Evolutionary conservation across 106 monocot species (phyloP), one percentile per base, ranked within the genome.

Genomic region (Vanilla planifolia): DNA sequence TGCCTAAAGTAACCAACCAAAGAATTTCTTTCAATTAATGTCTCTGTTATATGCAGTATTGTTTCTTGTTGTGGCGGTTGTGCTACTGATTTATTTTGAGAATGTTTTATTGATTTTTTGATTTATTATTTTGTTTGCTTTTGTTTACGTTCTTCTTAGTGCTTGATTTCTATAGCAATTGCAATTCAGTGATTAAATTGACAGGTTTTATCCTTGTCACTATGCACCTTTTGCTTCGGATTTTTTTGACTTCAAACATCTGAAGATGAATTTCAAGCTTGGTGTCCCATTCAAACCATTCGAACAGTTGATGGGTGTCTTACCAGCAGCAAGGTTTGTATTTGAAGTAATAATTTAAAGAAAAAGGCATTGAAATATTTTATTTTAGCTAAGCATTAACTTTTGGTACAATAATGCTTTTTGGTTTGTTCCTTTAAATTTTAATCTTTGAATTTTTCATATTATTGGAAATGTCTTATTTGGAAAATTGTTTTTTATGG

Each of bases 201-300:
- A 24, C 48, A 48, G 48, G 48, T 48, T 48, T 48, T 48, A 48
- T 48, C 48, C 48, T 14, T 48, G 24, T 48, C 66, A 67, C 28
- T 52, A 67, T 67, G 66, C 66, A 19, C 66, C 66, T 9, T 67
- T 67, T 55, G 66, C 66, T 67, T 67, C 66, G 43, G 66, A 67
- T 43, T 67, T 67, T 55, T n/a, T 42, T 55, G 51, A 67, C 26
- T 43, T 67, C 27, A 67, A 55, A 39, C 66, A 42, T 8, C 28
- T 67, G 40, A 27, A 67, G 55, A 67, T 67, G 26, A n/a, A 29
- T 26, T 67, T 67, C 41, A 67, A 53, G 10, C 55, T 67, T 30
- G 66, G 66, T 0, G 41, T 42, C 13, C 66, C 66, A 13, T 67
- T 67, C 41, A 67, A 55, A 30, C 66, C 66, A 55, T 67, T 67